Conservation (phyloP, 129 eudicot species). For the Centella asiatica region DNA sequence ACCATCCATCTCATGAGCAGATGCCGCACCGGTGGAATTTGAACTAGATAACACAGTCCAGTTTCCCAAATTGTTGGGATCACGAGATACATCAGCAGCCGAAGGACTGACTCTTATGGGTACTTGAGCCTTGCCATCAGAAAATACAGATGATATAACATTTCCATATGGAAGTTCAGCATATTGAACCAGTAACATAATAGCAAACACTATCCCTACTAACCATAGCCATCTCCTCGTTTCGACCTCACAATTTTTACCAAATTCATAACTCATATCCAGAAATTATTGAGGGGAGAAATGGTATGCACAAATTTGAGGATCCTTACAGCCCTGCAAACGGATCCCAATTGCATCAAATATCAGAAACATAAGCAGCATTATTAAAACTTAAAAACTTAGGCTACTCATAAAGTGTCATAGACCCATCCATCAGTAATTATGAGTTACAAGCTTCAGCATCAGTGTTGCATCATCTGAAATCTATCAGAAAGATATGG, state of each 20-base stretch:
- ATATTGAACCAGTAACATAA: conserved; percentile 45
- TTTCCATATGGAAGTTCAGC: conserved; percentile 64
- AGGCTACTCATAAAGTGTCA: not conserved
- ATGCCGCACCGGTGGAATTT: conserved; percentile 14
- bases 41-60: conserved; percentile 12
- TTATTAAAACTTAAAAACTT: not conserved
- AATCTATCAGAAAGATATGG: too few species aligned
- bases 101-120: conserved; percentile 13
- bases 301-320: conserved; percentile 6
- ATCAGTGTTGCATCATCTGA: not conserved
- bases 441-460: not conserved
- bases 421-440: not conserved
- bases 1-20: conserved; percentile 11
- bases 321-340: conserved; percentile 29
- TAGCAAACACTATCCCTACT: conserved; percentile 46
- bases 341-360: not conserved
- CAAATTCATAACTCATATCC: conserved; percentile 38
- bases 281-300: conserved; percentile 5
- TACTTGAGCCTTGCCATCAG: conserved; percentile 24
- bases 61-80: conserved; percentile 13
- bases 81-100: conserved; percentile 12
- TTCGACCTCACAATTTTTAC: conserved; percentile 22
- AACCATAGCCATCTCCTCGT: conserved; percentile 57
- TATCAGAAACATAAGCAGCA: not conserved
- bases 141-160: conserved; percentile 39